Evolutionary conservation across 257 asterid genomes (phyloP).

Genomic region (Misopates orontium): DNA sequence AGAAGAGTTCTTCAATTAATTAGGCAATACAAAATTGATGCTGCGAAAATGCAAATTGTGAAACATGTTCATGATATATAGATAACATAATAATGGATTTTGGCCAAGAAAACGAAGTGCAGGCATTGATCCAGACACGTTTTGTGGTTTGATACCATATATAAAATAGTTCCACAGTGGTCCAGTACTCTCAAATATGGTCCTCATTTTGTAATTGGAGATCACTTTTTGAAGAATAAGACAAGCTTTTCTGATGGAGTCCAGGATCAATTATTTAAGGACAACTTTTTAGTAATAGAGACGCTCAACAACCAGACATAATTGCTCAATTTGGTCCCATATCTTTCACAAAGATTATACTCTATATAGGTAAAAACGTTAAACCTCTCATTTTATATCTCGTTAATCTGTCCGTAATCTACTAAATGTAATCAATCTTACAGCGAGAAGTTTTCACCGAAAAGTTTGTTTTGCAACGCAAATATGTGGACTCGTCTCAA

Average conservation of each 20-base stretch:
- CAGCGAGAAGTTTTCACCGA: too few relatives aligned
- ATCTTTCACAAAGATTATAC: background rate
- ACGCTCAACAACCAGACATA: conserved; percentile 12
- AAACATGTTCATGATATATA: background rate
- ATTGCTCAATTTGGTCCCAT: too few relatives aligned
- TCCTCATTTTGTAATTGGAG: background rate
- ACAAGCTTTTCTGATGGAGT: background rate
- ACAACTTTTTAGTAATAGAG: conserved; percentile 24
- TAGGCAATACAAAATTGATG: too few relatives aligned
- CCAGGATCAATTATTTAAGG: conserved; percentile 1
- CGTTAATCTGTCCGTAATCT: too few relatives aligned
- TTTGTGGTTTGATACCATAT: conserved; percentile 5
- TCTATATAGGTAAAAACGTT: background rate
- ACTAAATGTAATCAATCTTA: too few relatives aligned
- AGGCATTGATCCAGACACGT: conserved; percentile 4
- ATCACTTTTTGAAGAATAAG: background rate
- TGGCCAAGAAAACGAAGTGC: background rate
- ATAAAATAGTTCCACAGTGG: background rate
- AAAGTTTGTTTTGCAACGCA: too few relatives aligned
- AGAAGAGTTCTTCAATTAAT: conserved; percentile 18
- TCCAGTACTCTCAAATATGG: background rate
- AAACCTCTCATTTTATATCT: background rate
- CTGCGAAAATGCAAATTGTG: too few relatives aligned
- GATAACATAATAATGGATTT: background rate
- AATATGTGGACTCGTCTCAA: too few relatives aligned